phyloP scores from a whole-genome alignment of 2,329 filamentous ascomycete species.

The Tothia fuscella region DNA sequence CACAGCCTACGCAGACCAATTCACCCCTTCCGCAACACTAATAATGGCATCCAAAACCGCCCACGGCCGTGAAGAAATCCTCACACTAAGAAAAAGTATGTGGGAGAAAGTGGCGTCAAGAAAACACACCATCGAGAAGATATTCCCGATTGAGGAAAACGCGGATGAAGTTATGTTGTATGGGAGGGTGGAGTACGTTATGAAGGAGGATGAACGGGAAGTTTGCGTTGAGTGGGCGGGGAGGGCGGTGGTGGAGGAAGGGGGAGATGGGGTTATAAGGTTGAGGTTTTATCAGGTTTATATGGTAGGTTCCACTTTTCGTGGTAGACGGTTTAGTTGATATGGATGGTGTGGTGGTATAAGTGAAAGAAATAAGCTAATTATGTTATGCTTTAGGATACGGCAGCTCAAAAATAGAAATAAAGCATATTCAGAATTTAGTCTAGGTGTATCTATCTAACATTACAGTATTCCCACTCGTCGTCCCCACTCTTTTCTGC shows the following conservation, averaged over 20 bases:
- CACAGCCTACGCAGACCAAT: constrained; percentile 35
- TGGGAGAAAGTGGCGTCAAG: constrained; percentile 41
- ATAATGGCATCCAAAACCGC: constrained; percentile 40
- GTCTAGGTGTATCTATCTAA: no score
- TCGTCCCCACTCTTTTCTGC: no score
- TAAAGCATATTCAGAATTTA: no score
- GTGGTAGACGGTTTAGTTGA: no score
- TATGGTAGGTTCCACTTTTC: background rate
- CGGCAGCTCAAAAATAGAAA: constrained; percentile 2
- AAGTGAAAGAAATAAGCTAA: background rate
- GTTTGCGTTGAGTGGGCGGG: constrained; percentile 47
- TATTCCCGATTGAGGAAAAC: constrained; percentile 38
- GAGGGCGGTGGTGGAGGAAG: constrained; percentile 39
- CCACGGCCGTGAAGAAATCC: constrained; percentile 36
- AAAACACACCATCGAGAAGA: constrained; percentile 33
- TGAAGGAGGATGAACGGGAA: constrained; percentile 35
- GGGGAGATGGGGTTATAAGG: constrained; percentile 1
- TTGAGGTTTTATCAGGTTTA: constrained; percentile 10
- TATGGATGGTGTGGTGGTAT: background rate
- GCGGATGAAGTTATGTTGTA: constrained; percentile 42
- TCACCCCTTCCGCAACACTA: constrained; percentile 37
- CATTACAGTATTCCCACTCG: no score
- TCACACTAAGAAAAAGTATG: constrained; percentile 38
- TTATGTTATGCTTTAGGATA: background rate
- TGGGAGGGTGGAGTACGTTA: constrained; percentile 39